Percentiles rank a stretch among this genome's conserved stretches.
These are phyloP conservation scores for Termitomyces sp. DNA, from an alignment of 768 basidiomycete genomes.

Conservation along the genomic window DNA sequence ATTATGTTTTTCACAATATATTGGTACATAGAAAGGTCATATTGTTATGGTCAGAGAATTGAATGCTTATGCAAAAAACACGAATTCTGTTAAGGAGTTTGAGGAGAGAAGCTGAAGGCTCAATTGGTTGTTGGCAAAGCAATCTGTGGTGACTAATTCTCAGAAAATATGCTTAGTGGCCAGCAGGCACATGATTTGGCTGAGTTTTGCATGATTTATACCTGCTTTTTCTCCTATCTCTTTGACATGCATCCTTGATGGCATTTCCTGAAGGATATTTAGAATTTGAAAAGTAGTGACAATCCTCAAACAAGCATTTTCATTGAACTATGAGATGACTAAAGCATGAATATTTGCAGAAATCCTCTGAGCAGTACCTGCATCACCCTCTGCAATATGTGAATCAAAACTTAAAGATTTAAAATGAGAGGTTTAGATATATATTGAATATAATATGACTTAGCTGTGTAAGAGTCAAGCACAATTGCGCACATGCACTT, in stretches of 20 bases:
- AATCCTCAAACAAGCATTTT: background rate
- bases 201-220: background rate
- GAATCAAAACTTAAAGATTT: background rate
- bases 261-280: background rate
- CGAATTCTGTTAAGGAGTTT: background rate
- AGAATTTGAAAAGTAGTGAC: background rate
- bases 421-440: background rate
- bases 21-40: no score
- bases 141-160: background rate
- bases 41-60: no score
- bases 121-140: background rate
- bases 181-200: background rate
- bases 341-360: background rate
- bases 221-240: background rate
- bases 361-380: background rate
- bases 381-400: background rate
- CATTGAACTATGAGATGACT: background rate
- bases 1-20: no score
- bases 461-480: background rate
- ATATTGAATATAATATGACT: background rate
- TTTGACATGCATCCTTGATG: background rate
- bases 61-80: background rate
- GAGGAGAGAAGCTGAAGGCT: background rate
- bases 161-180: background rate
- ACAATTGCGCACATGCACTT: background rate